Base-by-base conservation (phyloP, 805 yeast species). In the Sugiyamaella chiloensis region DNA sequence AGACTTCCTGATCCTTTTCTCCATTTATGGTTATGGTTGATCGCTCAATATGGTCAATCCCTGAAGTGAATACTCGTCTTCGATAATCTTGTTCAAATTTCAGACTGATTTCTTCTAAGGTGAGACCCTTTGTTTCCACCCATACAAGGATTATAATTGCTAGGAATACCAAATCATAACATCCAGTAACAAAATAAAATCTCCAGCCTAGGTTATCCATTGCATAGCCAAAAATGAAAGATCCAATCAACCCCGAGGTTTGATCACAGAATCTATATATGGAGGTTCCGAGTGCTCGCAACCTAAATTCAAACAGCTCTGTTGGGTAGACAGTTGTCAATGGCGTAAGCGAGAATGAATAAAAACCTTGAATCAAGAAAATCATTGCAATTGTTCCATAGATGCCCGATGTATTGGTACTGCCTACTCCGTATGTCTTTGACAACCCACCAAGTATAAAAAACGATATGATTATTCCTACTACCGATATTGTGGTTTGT, bases 351-450 rank as follows among this genome's bases (percentile, higher is more conserved):
- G 14, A 47, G 23, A 48, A 40, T 11, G 49, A 53, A 37, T 54
- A 48, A 24, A 47, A 39, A 16, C 48, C 53, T 12, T 52, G 42
- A 43, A 26, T 51, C 27, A 75, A 55, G 69, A 74, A 76, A 43
- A 77, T 72, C 75, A 77, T 72, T 5, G 76, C 76, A 56, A 70
- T 66, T 21, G 74, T 78, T 51, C 76, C 80, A 59, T 71, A 72
- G 34, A 69, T 55, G 1, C 80, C 80, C 19, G 81, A 74, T 24
- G 72, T 60, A 5, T 61, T 55, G 1, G 80, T 76, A 73, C 76
- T 71, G 14, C 14, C 16, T 23, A 6, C n/a, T 23, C 43, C 43
- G 24, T 40, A 40, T 9, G 12, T 5, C 30, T 40, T 40, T 5
- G 26, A 24, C 6, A 40, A 16, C 5, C 36, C 43, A 5, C 36